Evolutionary conservation across 305 asterid species (phyloP).

Genomic region (Stenogyne calaminthoides): DNA sequence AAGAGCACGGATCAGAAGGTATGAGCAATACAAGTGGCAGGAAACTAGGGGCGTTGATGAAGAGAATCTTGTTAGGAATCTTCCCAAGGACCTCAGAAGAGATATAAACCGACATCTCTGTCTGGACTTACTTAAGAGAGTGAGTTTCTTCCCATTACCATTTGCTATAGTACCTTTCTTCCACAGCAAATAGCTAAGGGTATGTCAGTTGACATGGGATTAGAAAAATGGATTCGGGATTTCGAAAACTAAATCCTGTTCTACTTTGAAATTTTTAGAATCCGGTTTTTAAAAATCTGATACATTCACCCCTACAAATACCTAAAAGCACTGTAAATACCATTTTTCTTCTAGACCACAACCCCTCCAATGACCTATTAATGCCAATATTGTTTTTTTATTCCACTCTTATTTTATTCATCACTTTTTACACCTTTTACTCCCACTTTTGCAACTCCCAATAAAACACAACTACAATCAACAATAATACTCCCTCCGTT

Average conservation of each 20-base stretch:
- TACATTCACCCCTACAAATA: not conserved
- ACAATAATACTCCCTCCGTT: too few species aligned
- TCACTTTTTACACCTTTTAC: too few species aligned
- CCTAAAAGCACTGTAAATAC: not conserved
- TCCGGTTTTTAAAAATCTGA: too few species aligned
- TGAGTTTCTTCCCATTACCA: constrained; percentile 36
- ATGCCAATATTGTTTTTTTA: not conserved
- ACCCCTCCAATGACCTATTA: not conserved
- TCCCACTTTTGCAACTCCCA: not conserved
- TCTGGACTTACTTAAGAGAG: constrained; percentile 81
- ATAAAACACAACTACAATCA: too few species aligned
- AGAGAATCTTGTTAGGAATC: constrained; percentile 74
- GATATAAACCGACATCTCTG: constrained; percentile 94
- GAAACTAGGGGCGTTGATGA: constrained; percentile 94
- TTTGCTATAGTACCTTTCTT: not conserved
- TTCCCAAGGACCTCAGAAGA: constrained; percentile 90
- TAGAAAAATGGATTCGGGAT: not conserved
- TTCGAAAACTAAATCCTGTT: not conserved
- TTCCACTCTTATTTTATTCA: too few species aligned
- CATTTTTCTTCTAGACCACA: not conserved
- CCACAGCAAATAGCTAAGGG: not conserved
- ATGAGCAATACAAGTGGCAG: constrained; percentile 92
- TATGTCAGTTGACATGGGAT: not conserved
- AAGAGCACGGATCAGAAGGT: constrained; percentile 74
- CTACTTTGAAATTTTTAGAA: not conserved